These are phyloP conservation scores for Wilhelminamyces savonicus DNA, from an alignment of 805 yeast genomes.

Conservation along the genomic window DNA sequence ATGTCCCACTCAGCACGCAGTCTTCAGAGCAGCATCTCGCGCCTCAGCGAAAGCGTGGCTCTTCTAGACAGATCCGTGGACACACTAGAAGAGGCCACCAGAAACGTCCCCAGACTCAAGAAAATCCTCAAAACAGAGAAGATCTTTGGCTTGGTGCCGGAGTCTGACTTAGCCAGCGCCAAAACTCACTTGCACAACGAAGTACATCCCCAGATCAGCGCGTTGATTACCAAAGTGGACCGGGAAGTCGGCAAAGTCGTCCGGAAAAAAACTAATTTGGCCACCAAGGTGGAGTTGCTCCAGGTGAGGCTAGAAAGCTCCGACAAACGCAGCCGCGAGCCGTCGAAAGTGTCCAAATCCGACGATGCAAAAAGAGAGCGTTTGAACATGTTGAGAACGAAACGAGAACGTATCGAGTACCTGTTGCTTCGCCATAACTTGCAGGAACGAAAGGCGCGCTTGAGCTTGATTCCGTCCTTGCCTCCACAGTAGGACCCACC, in stretches of 20 bases:
- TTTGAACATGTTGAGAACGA: constrained; percentile 33
- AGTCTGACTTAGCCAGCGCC: constrained; percentile 38
- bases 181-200: constrained; percentile 28
- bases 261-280: constrained; percentile 23
- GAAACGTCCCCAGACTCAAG: constrained; percentile 34
- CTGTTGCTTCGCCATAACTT: constrained; percentile 20
- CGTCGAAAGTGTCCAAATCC: constrained; percentile 9
- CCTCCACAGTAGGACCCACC: too few relatives aligned
- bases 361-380: constrained; percentile 28
- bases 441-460: constrained; percentile 10
- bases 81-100: constrained; percentile 27
- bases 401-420: constrained; percentile 40
- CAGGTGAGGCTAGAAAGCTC: constrained; percentile 27
- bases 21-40: constrained; percentile 19
- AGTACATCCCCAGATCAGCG: constrained; percentile 36
- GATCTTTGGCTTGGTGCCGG: constrained; percentile 48
- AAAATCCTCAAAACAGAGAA: constrained; percentile 37
- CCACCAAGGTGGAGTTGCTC: constrained; percentile 35
- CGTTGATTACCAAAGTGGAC: constrained; percentile 23
- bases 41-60: constrained; percentile 26
- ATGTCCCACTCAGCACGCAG: too few relatives aligned
- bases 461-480: too few relatives aligned
- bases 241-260: constrained; percentile 26
- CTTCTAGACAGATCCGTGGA: constrained; percentile 27
- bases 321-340: constrained; percentile 4